Base-by-base conservation (phyloP, 2,329 filamentous ascomycete genomes). In the Septoria linicola region DNA sequence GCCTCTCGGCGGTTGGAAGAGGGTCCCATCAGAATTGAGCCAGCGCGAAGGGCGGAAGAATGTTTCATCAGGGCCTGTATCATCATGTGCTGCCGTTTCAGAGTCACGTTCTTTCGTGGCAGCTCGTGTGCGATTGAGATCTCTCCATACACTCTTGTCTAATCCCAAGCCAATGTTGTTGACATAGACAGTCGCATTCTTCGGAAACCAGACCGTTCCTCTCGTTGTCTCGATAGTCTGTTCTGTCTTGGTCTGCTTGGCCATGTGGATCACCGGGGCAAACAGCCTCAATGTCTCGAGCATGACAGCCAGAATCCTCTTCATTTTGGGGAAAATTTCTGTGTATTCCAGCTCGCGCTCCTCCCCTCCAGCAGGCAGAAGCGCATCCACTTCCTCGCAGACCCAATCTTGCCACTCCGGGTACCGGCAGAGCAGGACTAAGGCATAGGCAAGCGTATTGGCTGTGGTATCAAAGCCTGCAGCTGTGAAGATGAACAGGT, bases 401-500 rank as follows among this genome's bases (percentile, higher is more conserved):
- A 81, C 59, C 77, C 79, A 81, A 2, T 72, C 69, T 61, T 82
- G 79, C 66, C 73, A 74, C 44, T 76, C 61, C 0, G 76, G 75
- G 51, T 77, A 65, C 1, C 69, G 61, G 1, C 76, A 71, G 0
- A 81, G 66, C 3, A 78, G 62, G 1, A 70, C 68, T n/a, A 80
- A 58, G 2, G 75, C 72, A 54, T 75, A 81, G 1, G 73, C 69
- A 39, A 81, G 68, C 0, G 75, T 76, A 44, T 76, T 77, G 2
- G 76, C 75, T 1, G 76, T 78, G 0, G 74, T 76, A 53, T 80
- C 73, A 54, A 75, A 74, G 2, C 76, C 76, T 3, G 75, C 75
- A 2, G 66, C 63, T 7, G 68, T 76, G 58, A 77, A 75, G 27
- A 76, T 63, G 63, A 73, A 78, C 5, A 78, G 59, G 52, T 77